Evolutionary conservation across 2,329 filamentous ascomycete species (phyloP), one percentile per base, ranked within the genome.

Genomic region (Xylaria sp.): DNA sequence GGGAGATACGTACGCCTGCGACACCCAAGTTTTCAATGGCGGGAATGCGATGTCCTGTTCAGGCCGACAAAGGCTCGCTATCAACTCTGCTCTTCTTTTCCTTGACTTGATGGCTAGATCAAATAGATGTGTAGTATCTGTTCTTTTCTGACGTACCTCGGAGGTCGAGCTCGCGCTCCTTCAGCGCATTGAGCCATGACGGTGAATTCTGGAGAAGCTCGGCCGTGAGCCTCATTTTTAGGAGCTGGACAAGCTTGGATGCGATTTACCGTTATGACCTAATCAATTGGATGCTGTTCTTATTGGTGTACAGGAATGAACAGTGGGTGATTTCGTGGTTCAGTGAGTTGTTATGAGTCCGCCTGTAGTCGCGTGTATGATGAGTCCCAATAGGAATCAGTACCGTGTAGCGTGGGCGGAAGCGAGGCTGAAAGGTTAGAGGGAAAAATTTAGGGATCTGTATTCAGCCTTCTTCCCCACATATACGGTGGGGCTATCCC

Each of bases 161-260:
- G 78, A 99, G 93, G 87, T 98, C 94, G 82, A 99, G 90, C 89
- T 99, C 96, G 83, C 96, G 94, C 88, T 99, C 96, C 85, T 96
- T 97, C 82, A 99, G 89, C 81, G 95, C 94, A 84, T 98, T 99
- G 84, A 98, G 92, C 88, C 98, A 99, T 82, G 95, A 98, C 76
- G 97, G 92, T 80, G 96, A 97, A 82, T 90, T 91, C 83, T 94
- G 90, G 84, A 99, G 97, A 79, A 98, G 90, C 82, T 98, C 96
- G 76, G 93, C 91, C 72, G 95, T 98, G 84, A 99, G 90, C 87
- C 95, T 91, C 96, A 99, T 98, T 74, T 80, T 84, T 64, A 25
- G 13, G 20, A 33, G 39, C 23, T 64, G 65, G 61, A 59, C 52
- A 31, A 46, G 67, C 43, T 39, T 56, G 36, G 61, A 46, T 62